Base-by-base conservation (phyloP, 805 yeast genomes). In the Cyberlindnera euphorbiiphila region DNA sequence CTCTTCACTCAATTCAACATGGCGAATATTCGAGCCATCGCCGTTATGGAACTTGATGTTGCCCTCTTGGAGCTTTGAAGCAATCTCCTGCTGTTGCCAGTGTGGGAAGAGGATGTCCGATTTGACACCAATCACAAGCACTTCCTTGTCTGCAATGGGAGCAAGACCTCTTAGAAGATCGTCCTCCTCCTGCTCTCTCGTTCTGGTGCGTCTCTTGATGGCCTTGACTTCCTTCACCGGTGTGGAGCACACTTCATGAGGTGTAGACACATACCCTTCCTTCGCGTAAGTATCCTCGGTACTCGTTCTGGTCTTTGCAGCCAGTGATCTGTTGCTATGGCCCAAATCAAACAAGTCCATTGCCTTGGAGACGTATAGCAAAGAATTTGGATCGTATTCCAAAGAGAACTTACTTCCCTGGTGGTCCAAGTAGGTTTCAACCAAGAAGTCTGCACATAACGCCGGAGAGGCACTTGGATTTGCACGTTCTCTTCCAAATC, bases 321-420 rank as follows among this genome's bases (percentile, higher is more conserved):
- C 83, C 36, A 63, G 61, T 1, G 50, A 29, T 45, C 77, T 60
- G 52, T 74, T 75, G 6, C 53, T 49, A 2, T 39, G 35, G 5
- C 95, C 83, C 50, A 89, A 63, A 56, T 89, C 96, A 61, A 89
- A 89, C 54, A 89, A 64, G 59, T 89, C 97, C 97, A 89, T 89
- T 1, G 96, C 96, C 60, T 89, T 89, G 43, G 89, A 83, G 10
- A 89, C 76, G 59, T 89, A 88, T 34, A 88, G 68, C 50, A 89
- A 71, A 5, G 96, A 87, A 58, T 88, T 88, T 24, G 97, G 84
- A 59, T 88, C 97, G 60, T 84, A 88, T 56, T 88, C 94, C 42
- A 85, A 59, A 46, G 95, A 85, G 68, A 89, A 88, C 68, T 89
- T 89, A 57, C 85, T 95, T 8, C 97, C 97, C 35, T 88, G 95